A percentile compares a stretch with the other conserved stretches of the same genome.
phyloP scores from a whole-genome alignment of 306 rosid genomes.

The Castanea crenata region DNA sequence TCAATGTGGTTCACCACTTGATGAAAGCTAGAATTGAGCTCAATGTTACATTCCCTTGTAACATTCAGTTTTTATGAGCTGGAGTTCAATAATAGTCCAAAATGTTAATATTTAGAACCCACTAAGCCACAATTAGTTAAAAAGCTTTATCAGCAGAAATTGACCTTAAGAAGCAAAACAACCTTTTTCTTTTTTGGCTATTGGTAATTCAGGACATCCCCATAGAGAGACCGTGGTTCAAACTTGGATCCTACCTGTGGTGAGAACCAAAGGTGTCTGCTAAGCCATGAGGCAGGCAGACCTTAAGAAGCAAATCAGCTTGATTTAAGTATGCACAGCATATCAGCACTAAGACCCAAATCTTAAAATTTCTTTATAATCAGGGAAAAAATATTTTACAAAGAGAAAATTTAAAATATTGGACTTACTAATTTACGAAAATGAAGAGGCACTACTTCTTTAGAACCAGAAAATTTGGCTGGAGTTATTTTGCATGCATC shows the following conservation, averaged over 20 bases:
- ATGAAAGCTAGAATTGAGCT: no score
- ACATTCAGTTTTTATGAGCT: no score
- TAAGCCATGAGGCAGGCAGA: no score
- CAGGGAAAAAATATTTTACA: background rate
- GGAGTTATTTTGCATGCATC: conserved; percentile 89
- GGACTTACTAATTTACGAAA: conserved; percentile 58
- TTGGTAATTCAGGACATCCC: no score
- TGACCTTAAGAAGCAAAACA: background rate
- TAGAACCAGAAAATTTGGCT: conserved; percentile 86
- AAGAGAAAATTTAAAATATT: background rate
- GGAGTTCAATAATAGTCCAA: background rate
- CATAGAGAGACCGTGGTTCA: no score
- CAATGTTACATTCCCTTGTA: no score
- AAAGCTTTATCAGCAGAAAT: background rate
- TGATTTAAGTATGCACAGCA: background rate
- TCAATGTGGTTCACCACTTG: no score
- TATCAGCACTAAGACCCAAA: background rate
- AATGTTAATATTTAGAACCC: background rate
- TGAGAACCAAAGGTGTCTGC: no score
- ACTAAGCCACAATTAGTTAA: background rate
- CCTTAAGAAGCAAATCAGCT: background rate
- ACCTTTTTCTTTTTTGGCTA: background rate
- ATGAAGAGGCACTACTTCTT: conserved; percentile 77
- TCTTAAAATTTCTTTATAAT: background rate
- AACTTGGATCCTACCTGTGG: no score